Evolutionary conservation across 164 flowering plant genomes (phyloP), one percentile per base, ranked within the genome.

Genomic region (Nelumbo lutea): DNA sequence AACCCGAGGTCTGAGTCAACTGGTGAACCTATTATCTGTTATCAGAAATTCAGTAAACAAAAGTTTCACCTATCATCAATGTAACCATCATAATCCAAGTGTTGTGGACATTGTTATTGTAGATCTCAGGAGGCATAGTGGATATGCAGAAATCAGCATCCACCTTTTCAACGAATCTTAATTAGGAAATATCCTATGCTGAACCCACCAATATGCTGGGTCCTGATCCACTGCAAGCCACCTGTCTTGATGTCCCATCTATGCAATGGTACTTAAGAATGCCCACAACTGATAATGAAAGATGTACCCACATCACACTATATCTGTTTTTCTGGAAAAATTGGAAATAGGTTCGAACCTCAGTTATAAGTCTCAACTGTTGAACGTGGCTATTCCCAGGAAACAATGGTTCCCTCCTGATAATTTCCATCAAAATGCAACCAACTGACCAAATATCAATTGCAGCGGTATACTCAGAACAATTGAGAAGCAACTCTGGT

Each of bases 361-460:
- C 83, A 13, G 86, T 88, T 67, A 92, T 88, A 58, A 92, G 89
- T 46, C 48, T 73, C 83, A 92, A 69, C 72, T 92, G 98, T 66
- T 90, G 90, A 73, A 85, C 90, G 74, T 90, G 88, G 76, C 90
- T 93, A 88, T 82, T 90, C 45, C 98, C 98, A 13, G 94, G 96
- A 69, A 92, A 92, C n/a, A 92, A 79, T 11, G 98, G 88, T 66
- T 90, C 86, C 73, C 98, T 78, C 65, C 74, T 81, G 27, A 90
- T 59, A 10, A 92, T 83, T 70, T 92, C 98, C 90, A 87, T 81
- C 69, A 90, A 70, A 71, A 92, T 92, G 83, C 98, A 92, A 70
- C 96, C 98, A 62, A 92, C 98, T 38, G 98, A 90, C 98, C 98
- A 92, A 40, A 90, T 82, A 74, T 92, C 98, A 61, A 92, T 88